Conservation (phyloP, 2,329 filamentous ascomycete genomes). For the Aspergillus unguis region DNA sequence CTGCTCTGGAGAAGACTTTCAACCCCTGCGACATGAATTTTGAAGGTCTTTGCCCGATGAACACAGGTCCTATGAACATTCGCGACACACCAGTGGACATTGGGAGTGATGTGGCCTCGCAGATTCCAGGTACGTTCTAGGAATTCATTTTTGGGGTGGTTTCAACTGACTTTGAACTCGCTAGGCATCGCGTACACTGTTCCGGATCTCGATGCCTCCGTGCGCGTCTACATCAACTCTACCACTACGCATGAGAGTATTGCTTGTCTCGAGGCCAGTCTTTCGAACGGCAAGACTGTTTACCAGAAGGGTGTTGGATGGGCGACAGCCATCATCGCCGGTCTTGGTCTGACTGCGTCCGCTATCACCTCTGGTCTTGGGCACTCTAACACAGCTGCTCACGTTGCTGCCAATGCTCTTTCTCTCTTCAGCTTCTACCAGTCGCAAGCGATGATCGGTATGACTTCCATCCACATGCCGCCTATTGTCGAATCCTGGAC, state of each 20-base stretch:
- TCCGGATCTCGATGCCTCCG: slow-evolving; percentile 83
- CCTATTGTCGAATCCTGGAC: slow-evolving; percentile 91
- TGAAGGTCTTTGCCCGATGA: slow-evolving; percentile 84
- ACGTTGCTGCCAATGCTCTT: slow-evolving; percentile 88
- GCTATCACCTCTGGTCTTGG: slow-evolving; percentile 86
- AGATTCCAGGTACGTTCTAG: slow-evolving; percentile 62
- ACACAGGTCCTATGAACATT: slow-evolving; percentile 74
- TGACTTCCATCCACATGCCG: slow-evolving; percentile 75
- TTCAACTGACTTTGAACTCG: background rate
- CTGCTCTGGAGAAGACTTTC: slow-evolving; percentile 63
- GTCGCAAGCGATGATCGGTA: slow-evolving; percentile 84
- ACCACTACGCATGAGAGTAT: slow-evolving; percentile 62
- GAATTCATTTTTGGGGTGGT: too few species aligned
- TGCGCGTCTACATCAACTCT: slow-evolving; percentile 76
- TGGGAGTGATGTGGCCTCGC: slow-evolving; percentile 53
- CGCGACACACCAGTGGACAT: slow-evolving; percentile 64
- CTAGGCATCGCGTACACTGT: slow-evolving; percentile 77
- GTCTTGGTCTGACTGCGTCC: slow-evolving; percentile 76
- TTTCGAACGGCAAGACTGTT: slow-evolving; percentile 91
- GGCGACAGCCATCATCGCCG: slow-evolving; percentile 83
- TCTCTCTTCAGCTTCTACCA: slow-evolving; percentile 97
- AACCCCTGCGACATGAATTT: slow-evolving; percentile 72
- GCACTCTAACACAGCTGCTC: slow-evolving; percentile 89
- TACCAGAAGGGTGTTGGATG: slow-evolving; percentile 85
- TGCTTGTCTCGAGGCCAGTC: slow-evolving; percentile 80